Evolutionary conservation across 352 stramenopile species (phyloP), one percentile per base, ranked within the genome.

Genomic region (Plasmopara halstedii): DNA sequence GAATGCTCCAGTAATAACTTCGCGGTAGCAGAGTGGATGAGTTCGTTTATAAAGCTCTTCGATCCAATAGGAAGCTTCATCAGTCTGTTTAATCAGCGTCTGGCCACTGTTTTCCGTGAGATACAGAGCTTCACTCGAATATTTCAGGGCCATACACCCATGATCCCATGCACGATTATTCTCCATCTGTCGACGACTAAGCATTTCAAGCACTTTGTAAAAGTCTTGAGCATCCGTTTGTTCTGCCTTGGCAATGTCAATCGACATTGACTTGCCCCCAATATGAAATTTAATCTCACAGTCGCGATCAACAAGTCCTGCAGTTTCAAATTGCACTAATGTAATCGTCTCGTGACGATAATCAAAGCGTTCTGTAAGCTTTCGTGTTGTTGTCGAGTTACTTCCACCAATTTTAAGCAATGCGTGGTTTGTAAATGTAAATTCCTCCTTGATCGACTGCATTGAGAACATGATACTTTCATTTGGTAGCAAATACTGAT

Each of bases 221-320:
- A 76, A 73, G 26, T 70, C 47, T 7, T 50, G 42, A 6, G 57
- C 59, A 1, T 57, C 48, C 10, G 39, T 39, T 22, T 69, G 50
- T 13, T 84, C 64, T 11, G 57, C 58, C 42, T 73, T 77, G 31
- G 58, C 64, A 8, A 84, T 53, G 42, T 80, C 69, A 13, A 84
- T 78, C 5, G 70, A 84, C 25, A 78, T 41, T 2, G 33, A 21
- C 39, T 73, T 58, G 32, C 38, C 29, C 6, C 64, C 69, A 18
- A 78, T 72, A 2, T 47, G 36, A 38, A 84, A 82, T 52, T 80
- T 82, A 53, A 84, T 66, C 51, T 81, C 69, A 38, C 66, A 74
- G 50, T 81, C 69, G 26, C 65, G 69, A 36, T 81, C 69, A 2
- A 70, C 66, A 19, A 62, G 56, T 17, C 69, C 69, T 15, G 65